Base-by-base conservation (phyloP, 345 rosid species). In the Angophora floribunda region DNA sequence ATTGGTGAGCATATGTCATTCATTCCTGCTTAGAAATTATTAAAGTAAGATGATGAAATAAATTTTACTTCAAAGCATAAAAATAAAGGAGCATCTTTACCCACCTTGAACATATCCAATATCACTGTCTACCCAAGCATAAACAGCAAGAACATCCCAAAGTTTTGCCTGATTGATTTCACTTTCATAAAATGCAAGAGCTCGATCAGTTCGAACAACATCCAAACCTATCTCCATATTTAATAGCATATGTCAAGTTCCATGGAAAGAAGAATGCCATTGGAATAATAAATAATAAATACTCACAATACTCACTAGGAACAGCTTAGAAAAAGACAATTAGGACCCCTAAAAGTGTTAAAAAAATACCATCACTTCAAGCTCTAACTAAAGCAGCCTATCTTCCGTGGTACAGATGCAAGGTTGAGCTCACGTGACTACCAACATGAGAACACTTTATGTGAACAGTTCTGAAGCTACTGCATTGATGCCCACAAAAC, bases 1-100 rank as follows among this genome's bases (percentile, higher is more conserved):
- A 97, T 97, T 49, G 99, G 99, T 51, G 98, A 97, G 92, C 98
- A 95, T 70, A 97, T 96, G 91, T 97, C 99, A 91, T 94, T 97
- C 99, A 97, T 97, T 90, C 99, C 99, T 97, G 94, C 88, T 41
- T 89, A 70, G 59, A 85, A 89, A 91, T 45, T 14, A 63, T 61
- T 50, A 51, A 2, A n/a, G 28, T 75, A 75, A 75, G 41, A 75
- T 63, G 52, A 47, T 3, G 1, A 49, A 13, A 22, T 44, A 28
- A 63, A 63, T 59, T 55, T 57, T 14, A 52, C 26, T 86, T 86
- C 49, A 57, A 55, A 44, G 49, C 65, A 32, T 30, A 32, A 59
- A 86, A 86, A 30, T 24, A 55, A 75, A 85, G 49, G 51, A 89
- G 45, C 28, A 6, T 75, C 32, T 45, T 19, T 53, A 59, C 88